phyloP scores from a whole-genome alignment of 208 protist genomes.

The Novymonas esmeraldas region DNA sequence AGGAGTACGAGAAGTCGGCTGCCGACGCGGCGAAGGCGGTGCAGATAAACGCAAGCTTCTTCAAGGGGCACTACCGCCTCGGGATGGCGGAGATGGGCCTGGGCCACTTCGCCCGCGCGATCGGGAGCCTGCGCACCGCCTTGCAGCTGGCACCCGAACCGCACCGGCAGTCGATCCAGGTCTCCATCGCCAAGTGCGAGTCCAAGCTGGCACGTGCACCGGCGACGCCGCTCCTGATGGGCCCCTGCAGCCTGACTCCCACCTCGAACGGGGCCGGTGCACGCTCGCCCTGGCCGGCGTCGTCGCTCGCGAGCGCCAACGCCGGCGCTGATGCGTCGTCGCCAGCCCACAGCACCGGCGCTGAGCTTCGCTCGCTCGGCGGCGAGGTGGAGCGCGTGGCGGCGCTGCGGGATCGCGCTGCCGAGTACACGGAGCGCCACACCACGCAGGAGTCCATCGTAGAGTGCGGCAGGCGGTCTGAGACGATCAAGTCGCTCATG shows the following conservation, averaged over 20 bases:
- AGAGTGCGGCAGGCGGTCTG: constrained; percentile 31
- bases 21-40: constrained; percentile 51
- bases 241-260: neutral
- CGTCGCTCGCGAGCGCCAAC: neutral
- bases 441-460: constrained; percentile 38
- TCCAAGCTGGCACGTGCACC: constrained; percentile 56
- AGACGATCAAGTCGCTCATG: constrained; percentile 46
- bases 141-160: constrained; percentile 32
- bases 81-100: constrained; percentile 46
- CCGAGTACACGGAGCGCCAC: constrained; percentile 20
- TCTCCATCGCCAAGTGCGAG: constrained; percentile 63
- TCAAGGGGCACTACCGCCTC: constrained; percentile 68
- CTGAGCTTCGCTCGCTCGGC: constrained; percentile 16
- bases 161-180: constrained; percentile 36
- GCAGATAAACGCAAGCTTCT: constrained; percentile 48
- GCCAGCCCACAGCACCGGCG: neutral
- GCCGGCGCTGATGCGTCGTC: neutral
- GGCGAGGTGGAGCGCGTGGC: constrained; percentile 2
- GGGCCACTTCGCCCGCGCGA: constrained; percentile 34
- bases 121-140: constrained; percentile 50
- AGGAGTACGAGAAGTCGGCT: constrained; percentile 37
- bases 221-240: constrained; percentile 38
- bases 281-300: constrained; percentile 5
- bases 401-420: constrained; percentile 6
- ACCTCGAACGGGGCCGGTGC: neutral